phyloP scores from a whole-genome alignment of 2,329 filamentous ascomycete species.

The Hymenoscyphus linearis region DNA sequence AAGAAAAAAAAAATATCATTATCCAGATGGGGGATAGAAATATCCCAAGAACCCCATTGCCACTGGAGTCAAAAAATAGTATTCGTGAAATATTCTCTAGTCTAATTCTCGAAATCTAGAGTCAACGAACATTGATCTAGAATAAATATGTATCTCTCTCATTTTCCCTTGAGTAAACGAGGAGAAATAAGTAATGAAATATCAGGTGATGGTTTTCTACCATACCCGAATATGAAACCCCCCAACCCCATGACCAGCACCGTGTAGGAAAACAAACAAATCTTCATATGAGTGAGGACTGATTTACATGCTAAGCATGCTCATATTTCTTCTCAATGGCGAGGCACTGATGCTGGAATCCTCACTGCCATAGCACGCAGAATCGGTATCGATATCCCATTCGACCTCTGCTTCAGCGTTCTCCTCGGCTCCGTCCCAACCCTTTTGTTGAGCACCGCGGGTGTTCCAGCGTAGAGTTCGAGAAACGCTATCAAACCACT shows the following conservation, averaged over 20 bases:
- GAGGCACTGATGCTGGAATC: conserved; percentile 64
- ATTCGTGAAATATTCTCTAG: not conserved
- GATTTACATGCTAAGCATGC: conserved; percentile 56
- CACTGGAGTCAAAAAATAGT: not conserved
- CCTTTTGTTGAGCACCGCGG: conserved; percentile 85
- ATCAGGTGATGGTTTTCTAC: not conserved
- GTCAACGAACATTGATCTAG: not conserved
- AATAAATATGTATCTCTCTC: not conserved
- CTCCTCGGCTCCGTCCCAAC: conserved; percentile 52
- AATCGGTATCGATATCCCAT: conserved; percentile 95
- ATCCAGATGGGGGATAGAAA: not conserved
- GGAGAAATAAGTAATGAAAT: not conserved
- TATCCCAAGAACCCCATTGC: not conserved
- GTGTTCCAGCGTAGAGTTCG: conserved; percentile 94
- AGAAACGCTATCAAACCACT: conserved; percentile 96
- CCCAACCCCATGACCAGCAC: not conserved
- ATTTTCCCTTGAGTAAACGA: not conserved
- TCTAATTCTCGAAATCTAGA: not conserved
- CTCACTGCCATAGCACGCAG: conserved; percentile 64
- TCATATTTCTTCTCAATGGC: conserved; percentile 68
- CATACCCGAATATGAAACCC: not conserved
- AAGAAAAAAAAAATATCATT: not conserved
- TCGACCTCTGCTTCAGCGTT: conserved; percentile 49
- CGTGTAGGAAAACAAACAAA: not conserved
- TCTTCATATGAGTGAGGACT: not conserved